Conservation (phyloP, 2,329 filamentous ascomycete species). For the Cryphonectria naterciae region DNA sequence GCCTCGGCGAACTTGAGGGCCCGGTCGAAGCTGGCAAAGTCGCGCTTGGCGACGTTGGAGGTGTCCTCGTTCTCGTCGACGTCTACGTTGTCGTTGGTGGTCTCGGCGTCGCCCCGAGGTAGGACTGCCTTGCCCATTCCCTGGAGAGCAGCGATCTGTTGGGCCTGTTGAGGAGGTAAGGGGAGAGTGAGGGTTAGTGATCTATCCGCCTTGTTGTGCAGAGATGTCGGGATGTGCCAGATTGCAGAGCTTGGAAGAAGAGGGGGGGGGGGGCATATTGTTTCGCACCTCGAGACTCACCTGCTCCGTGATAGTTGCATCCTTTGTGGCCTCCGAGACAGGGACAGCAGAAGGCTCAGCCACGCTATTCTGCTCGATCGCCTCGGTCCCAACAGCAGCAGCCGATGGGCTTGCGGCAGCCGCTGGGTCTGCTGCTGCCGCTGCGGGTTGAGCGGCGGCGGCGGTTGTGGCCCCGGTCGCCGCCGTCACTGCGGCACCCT, state of each 20-base stretch:
- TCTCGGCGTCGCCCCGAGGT: constrained; percentile 39
- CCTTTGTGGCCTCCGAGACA: constrained; percentile 32
- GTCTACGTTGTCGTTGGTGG: constrained; percentile 43
- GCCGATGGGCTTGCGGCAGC: constrained; percentile 32
- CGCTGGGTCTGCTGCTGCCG: constrained; percentile 32
- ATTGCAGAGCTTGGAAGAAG: background rate
- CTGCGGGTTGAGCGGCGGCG: constrained; percentile 34
- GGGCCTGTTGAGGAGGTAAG: constrained; percentile 35
- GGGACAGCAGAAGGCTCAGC: constrained; percentile 9
- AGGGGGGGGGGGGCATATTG: too few species aligned
- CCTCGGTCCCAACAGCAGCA: constrained; percentile 26
- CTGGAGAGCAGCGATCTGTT: constrained; percentile 49
- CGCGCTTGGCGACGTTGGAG: constrained; percentile 46
- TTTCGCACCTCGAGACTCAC: constrained; percentile 33
- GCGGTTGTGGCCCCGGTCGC: constrained; percentile 38
- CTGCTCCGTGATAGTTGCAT: constrained; percentile 42
- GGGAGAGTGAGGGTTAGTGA: background rate
- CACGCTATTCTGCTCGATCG: constrained; percentile 19
- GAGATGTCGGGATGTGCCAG: background rate
- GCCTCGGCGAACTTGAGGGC: constrained; percentile 52
- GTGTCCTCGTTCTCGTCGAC: constrained; percentile 35
- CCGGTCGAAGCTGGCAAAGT: constrained; percentile 51
- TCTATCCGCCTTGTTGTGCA: constrained; percentile 21
- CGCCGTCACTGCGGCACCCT: constrained; percentile 50
- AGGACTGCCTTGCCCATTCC: constrained; percentile 55